These are phyloP conservation scores for Echites panduratus DNA, from an alignment of 257 asterid genomes.

Conservation along the genomic window DNA sequence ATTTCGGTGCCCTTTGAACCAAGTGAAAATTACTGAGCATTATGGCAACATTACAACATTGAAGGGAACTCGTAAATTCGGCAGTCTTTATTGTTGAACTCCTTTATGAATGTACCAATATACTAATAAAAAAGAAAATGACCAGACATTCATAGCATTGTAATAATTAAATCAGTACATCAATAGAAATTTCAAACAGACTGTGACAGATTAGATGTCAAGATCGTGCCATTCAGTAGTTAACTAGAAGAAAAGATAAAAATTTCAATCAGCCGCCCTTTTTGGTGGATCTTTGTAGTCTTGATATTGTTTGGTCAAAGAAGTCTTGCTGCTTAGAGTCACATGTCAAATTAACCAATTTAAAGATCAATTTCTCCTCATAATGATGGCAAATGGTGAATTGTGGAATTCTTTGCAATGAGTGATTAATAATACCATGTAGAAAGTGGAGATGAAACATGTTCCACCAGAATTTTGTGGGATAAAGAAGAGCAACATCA, in stretches of 20 bases:
- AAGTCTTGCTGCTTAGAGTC: neutral
- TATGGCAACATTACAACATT: neutral
- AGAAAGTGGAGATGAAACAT: neutral
- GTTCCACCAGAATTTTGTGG: neutral
- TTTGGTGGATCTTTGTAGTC: neutral
- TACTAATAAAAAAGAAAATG: neutral
- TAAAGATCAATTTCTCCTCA: neutral
- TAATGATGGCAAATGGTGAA: neutral
- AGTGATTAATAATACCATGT: neutral
- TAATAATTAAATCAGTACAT: neutral
- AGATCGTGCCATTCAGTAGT: neutral
- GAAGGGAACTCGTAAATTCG: too few relatives aligned
- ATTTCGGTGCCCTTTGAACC: neutral
- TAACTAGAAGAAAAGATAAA: neutral
- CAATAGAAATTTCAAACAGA: neutral
- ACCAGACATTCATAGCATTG: neutral
- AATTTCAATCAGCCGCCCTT: neutral
- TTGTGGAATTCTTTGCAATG: too few relatives aligned
- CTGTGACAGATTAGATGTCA: neutral
- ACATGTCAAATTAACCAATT: too few relatives aligned
- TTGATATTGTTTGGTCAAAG: neutral
- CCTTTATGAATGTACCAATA: neutral
- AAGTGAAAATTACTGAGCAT: neutral
- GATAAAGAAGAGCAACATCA: neutral
- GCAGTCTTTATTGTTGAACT: too few relatives aligned